Percentiles rank a stretch among this genome's conserved stretches.
Evolutionary conservation across 805 yeast species (phyloP).

Genomic region (Wickerhamiella kazuoi): DNA sequence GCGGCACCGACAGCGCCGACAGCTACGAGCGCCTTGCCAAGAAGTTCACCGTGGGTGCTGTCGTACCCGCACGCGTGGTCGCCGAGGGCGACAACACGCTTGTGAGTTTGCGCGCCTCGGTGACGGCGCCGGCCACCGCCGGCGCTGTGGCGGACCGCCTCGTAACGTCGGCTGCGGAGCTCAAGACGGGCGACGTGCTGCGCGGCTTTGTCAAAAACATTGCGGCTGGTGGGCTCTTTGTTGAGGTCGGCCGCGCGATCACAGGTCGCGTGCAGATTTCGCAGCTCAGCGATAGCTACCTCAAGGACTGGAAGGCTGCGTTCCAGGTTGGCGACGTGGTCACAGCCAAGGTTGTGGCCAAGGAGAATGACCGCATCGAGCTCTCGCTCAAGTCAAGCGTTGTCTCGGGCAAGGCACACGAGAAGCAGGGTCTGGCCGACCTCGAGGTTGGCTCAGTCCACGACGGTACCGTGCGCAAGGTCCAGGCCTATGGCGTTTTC

Average conservation of each 20-base stretch:
- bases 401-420: slow-evolving; percentile 48
- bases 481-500: slow-evolving; percentile 82
- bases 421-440: slow-evolving; percentile 29
- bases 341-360: slow-evolving; percentile 49
- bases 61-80: slow-evolving; percentile 29
- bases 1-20: slow-evolving; percentile 59
- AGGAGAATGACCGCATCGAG: slow-evolving; percentile 45
- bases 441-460: slow-evolving; percentile 44
- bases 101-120: slow-evolving; percentile 1
- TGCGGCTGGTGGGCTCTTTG: slow-evolving; percentile 57
- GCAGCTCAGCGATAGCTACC: slow-evolving; percentile 62
- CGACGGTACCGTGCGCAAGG: slow-evolving; percentile 63
- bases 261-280: slow-evolving; percentile 67
- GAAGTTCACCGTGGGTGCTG: slow-evolving; percentile 28
- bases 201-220: slow-evolving; percentile 67
- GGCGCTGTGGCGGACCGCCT: slow-evolving; percentile 7
- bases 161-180: slow-evolving; percentile 25
- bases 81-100: slow-evolving; percentile 4
- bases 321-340: slow-evolving; percentile 58
- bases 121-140: background rate
- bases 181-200: slow-evolving; percentile 53
- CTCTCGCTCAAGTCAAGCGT: slow-evolving; percentile 69
- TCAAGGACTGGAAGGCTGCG: slow-evolving; percentile 76
- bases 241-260: slow-evolving; percentile 50
- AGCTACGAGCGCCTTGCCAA: slow-evolving; percentile 32